Base-by-base conservation (phyloP, 805 yeast genomes). In the Zygotorulaspora chibaensis region DNA sequence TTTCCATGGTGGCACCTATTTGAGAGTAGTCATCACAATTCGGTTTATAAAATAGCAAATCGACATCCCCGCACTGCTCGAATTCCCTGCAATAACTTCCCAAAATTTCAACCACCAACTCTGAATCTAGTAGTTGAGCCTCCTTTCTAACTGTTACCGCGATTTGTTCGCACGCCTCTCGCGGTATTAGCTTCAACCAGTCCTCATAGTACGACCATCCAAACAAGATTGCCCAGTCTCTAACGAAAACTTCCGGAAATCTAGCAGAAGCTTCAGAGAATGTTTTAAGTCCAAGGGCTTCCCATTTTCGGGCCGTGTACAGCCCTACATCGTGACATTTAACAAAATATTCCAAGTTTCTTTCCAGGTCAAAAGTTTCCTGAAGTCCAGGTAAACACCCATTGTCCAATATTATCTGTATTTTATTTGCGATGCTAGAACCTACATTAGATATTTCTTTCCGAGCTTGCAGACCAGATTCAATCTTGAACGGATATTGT, bases 141-240 rank as follows among this genome's bases (percentile, higher is more conserved):
- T 51, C 53, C 15, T 47, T 35, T 27, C 45, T 39, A 1, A 64
- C 53, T 9, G 52, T 45, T 10, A 49, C 25, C 9, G 56, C 43
- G 45, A 60, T 61, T n/a, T 37, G 26, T 12, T 47, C 52, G 42
- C 62, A 57, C 46, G 62, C 68, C 10, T 38, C 44, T 35, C 67
- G 48, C 2, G 56, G 42, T 3, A 64, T 59, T 9, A 42, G 42
- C 27, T 37, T 47, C 16, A 45, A 38, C 68, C 68, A 64, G 37
- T 64, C 68, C 15, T 61, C 60, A 45, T 56, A 64, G 43, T 55
- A 64, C 2, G 58, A 50, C 65, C 65, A 63, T 10, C 68, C 68
- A 48, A 54, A 58, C 26, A 64, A 37, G 12, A 55, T 50, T 10
- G 55, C 48, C 68, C 68, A 64, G n/a, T 56, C 57, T 6, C 38